Conservation (phyloP, 129 eudicot species). For the Centrapalus pauciflorus region DNA sequence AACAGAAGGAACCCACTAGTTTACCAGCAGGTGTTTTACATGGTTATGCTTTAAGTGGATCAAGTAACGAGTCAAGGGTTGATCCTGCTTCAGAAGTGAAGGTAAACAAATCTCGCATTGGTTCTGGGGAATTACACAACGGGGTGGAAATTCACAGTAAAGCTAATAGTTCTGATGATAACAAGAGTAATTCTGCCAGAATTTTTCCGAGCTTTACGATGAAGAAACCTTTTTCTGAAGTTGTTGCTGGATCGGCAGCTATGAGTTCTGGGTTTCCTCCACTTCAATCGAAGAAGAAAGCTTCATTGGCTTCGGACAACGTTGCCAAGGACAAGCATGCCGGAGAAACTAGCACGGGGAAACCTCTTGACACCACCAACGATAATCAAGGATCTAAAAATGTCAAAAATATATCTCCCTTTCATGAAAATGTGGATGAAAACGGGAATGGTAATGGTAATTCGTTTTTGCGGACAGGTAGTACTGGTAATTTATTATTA, state of each 20-base stretch:
- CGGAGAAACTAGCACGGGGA: conserved; percentile 23
- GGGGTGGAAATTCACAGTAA: conserved; percentile 37
- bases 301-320: conserved; percentile 31
- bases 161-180: conserved; percentile 29
- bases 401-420: conserved; percentile 23
- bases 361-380: conserved; percentile 16
- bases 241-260: conserved; percentile 82
- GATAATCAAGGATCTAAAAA: conserved; percentile 36
- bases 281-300: conserved; percentile 50
- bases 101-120: conserved; percentile 26
- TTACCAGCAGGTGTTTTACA: conserved; percentile 17
- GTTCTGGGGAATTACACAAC: conserved; percentile 21
- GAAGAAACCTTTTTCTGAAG: conserved; percentile 91
- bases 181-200: conserved; percentile 28
- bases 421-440: conserved; percentile 17
- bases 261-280: conserved; percentile 74
- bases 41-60: conserved; percentile 22
- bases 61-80: conserved; percentile 20
- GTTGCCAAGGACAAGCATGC: conserved; percentile 35
- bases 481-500: conserved; percentile 40
- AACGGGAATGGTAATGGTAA: conserved; percentile 26
- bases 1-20: conserved; percentile 27
- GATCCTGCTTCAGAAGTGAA: conserved; percentile 33
- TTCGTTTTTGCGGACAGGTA: conserved; percentile 44
- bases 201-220: conserved; percentile 50